These are phyloP conservation scores for Asterophora lycoperdoides DNA, from an alignment of 768 basidiomycete species.

Conservation along the genomic window DNA sequence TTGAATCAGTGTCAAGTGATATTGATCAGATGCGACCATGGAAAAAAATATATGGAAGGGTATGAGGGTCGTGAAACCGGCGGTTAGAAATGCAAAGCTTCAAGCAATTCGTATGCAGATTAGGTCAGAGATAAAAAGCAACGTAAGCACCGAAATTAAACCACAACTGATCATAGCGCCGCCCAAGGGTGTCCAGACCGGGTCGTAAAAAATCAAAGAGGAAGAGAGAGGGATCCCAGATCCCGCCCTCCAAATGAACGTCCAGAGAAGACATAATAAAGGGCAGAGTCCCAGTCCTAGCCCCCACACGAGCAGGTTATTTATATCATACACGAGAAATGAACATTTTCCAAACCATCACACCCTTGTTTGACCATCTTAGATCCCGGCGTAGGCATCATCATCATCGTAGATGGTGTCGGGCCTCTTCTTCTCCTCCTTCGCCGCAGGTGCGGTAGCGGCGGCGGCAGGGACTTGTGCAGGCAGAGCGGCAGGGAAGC, in stretches of 20 bases:
- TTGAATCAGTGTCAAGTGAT: too few species aligned
- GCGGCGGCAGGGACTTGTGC: background rate
- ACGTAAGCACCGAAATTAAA: background rate
- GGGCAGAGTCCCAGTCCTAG: background rate
- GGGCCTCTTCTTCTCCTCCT: slow-evolving; percentile 13
- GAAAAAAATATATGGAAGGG: slow-evolving; percentile 3
- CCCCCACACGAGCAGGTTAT: background rate
- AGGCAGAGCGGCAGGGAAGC: slow-evolving; percentile 6
- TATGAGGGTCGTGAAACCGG: slow-evolving; percentile 2
- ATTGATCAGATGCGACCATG: too few species aligned
- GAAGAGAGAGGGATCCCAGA: slow-evolving; percentile 9
- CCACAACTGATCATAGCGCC: background rate
- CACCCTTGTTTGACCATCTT: slow-evolving; percentile 5
- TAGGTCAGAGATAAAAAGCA: background rate
- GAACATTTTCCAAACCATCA: background rate
- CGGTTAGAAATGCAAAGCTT: background rate
- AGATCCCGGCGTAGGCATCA: slow-evolving; percentile 20
- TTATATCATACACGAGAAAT: slow-evolving; percentile 6
- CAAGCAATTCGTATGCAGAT: too few species aligned
- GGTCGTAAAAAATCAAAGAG: background rate
- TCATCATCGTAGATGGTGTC: slow-evolving; percentile 21
- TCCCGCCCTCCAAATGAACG: background rate
- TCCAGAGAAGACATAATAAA: background rate
- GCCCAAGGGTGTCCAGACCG: background rate
- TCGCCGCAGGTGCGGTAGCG: slow-evolving; percentile 7